Conservation (phyloP, 495 filamentous ascomycete genomes). For the Endocarpon pusillum region DNA sequence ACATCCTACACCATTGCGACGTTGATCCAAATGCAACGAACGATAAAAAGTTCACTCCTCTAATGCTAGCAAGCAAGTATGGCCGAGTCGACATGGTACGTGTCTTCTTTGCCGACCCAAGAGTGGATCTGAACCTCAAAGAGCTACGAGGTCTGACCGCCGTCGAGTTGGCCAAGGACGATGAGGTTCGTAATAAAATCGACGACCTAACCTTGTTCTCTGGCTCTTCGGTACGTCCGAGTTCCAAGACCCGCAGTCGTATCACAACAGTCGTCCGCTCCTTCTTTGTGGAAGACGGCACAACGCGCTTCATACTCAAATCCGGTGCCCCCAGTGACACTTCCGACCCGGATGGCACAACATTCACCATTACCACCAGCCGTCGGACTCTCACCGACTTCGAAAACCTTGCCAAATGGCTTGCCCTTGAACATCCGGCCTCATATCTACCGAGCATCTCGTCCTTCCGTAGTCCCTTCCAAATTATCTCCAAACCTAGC, state of each 20-base stretch:
- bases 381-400: constrained; percentile 82
- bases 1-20: constrained; percentile 68
- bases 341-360: constrained; percentile 28
- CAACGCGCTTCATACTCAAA: constrained; percentile 82
- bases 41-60: constrained; percentile 82
- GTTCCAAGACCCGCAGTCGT: constrained; percentile 51
- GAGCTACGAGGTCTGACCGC: constrained; percentile 84
- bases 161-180: constrained; percentile 93
- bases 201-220: constrained; percentile 84
- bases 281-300: constrained; percentile 94
- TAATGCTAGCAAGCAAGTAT: constrained; percentile 99
- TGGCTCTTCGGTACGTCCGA: too few species aligned
- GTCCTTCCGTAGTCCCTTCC: constrained; percentile 71
- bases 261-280: constrained; percentile 91
- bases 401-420: constrained; percentile 70
- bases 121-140: constrained; percentile 71
- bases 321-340: constrained; percentile 50
- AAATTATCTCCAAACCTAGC: constrained; percentile 82
- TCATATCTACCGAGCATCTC: constrained; percentile 80
- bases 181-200: constrained; percentile 89
- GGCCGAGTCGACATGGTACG: constrained; percentile 86
- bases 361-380: constrained; percentile 85
- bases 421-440: constrained; percentile 84
- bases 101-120: constrained; percentile 66
- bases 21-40: constrained; percentile 91